These are phyloP conservation scores for Logfia minima DNA, from an alignment of 129 eudicot species.

Conservation along the genomic window DNA sequence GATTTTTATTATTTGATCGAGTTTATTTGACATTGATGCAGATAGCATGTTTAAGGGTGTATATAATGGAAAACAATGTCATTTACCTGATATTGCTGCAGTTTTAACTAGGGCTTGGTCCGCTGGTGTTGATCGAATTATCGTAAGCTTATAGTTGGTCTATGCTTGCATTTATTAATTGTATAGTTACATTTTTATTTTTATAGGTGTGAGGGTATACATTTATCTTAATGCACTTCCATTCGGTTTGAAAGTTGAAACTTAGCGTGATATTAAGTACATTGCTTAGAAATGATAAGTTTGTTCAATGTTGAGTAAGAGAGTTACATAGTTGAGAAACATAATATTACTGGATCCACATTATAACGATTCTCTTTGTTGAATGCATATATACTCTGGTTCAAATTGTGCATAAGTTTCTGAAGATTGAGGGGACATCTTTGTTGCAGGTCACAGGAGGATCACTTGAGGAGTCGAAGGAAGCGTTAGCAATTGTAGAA, in stretches of 20 bases:
- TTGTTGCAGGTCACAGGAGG: slow-evolving; percentile 91
- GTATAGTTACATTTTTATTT: too few species aligned
- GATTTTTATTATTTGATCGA: background rate
- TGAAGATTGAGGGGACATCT: slow-evolving; percentile 7
- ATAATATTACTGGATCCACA: background rate
- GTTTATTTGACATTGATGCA: slow-evolving; percentile 26
- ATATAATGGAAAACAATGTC: slow-evolving; percentile 88
- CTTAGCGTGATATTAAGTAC: background rate
- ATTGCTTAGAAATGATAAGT: background rate
- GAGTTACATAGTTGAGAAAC: background rate
- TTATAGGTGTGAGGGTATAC: background rate
- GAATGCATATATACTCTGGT: slow-evolving; percentile 4
- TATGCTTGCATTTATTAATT: background rate
- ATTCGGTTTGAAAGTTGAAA: background rate
- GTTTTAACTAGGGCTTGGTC: slow-evolving; percentile 89
- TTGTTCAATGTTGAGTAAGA: background rate
- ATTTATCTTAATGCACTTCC: background rate
- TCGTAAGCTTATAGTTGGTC: slow-evolving; percentile 40
- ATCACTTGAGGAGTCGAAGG: slow-evolving; percentile 84
- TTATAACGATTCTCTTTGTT: background rate
- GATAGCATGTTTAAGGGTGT: slow-evolving; percentile 96
- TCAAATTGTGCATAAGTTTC: background rate
- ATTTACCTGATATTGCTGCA: slow-evolving; percentile 69
- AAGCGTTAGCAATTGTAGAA: slow-evolving; percentile 96
- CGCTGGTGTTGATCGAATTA: slow-evolving; percentile 95